Base-by-base conservation (phyloP, 164 flowering plant genomes). In the Santalum album region DNA sequence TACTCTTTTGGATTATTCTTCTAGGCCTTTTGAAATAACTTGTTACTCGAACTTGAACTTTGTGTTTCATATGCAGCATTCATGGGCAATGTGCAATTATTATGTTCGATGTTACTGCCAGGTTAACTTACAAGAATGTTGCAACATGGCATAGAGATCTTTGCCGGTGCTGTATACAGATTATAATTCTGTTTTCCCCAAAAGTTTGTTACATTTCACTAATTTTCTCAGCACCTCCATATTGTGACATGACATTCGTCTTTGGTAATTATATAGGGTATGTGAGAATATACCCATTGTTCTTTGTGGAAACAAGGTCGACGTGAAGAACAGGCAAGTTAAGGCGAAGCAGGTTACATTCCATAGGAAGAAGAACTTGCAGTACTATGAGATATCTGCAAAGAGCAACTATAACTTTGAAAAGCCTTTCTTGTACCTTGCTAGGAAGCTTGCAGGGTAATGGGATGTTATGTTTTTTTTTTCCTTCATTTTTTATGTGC, bases 21-120 rank as follows among this genome's bases (percentile, higher is more conserved):
- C 9, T 9, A 29, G 4, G 34, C 9, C 6, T 3, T 4, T 29
- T 29, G 34, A n/a, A n/a, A n/a, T n/a, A n/a, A n/a, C n/a, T n/a
- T 29, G 34, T 29, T 29, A 29, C 34, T 29, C 9, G 9, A 29
- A 29, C 9, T 29, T 29, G 9, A 3, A 29, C 9, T 38, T 38
- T 16, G 9, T 12, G 40, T 45, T 27, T 1, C 10, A 1, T 23
- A 0, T 71, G 75, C 67, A 80, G 88, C 63, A 82, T 82, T 49
- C 89, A 82, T 66, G 89, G 86, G 27, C 83, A 82, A 56, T 82
- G 89, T 65, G 89, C 89, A 6, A 78, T 82, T 26, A 81, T 81
- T 19, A 81, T 81, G 86, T 81, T 81, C 55, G 83, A 81, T 56
- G 81, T 81, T 42, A 78, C 87, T 10, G 84, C 84, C 2, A 68